A percentile compares a stretch with the other conserved stretches of the same genome.
Evolutionary conservation across 495 filamentous ascomycete genomes (phyloP).

Genomic region (Penicillium cataractarum): DNA sequence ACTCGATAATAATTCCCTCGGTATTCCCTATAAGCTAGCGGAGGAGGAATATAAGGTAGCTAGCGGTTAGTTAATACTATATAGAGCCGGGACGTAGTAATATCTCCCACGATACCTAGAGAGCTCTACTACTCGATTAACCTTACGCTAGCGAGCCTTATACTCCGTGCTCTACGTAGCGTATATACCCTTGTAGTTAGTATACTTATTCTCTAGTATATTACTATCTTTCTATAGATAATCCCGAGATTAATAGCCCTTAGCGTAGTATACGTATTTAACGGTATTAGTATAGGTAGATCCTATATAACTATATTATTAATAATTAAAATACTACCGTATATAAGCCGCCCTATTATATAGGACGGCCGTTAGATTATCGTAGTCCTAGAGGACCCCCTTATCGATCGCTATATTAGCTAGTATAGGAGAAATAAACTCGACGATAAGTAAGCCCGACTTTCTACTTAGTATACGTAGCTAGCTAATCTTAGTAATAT

Average conservation of each 20-base stretch:
- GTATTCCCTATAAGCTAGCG: not conserved
- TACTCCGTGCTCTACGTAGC: not conserved
- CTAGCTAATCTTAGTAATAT: constrained; percentile 4
- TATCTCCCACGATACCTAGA: not conserved
- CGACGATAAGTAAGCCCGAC: not conserved
- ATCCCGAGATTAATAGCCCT: not conserved
- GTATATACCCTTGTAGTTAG: constrained; percentile 10
- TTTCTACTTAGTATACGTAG: not conserved
- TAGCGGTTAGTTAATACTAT: not conserved
- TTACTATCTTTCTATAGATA: not conserved
- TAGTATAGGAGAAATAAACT: not conserved
- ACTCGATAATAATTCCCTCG: not conserved
- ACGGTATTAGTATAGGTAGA: constrained; percentile 1
- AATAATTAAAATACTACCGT: constrained; percentile 5
- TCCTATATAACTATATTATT: constrained; percentile 14
- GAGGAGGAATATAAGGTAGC: not conserved
- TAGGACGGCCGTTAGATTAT: not conserved
- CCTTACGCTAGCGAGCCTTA: not conserved
- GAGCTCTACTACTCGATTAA: not conserved
- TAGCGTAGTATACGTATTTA: not conserved
- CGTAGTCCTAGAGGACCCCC: not conserved
- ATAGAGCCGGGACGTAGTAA: not conserved
- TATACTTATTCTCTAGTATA: not conserved
- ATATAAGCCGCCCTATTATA: not conserved
- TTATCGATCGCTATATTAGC: constrained; percentile 5